A percentile compares a stretch with the other conserved stretches of the same genome.
These are phyloP conservation scores for Fagopyrum homotropicum DNA, from an alignment of 148 eudicot genomes.

Conservation along the genomic window DNA sequence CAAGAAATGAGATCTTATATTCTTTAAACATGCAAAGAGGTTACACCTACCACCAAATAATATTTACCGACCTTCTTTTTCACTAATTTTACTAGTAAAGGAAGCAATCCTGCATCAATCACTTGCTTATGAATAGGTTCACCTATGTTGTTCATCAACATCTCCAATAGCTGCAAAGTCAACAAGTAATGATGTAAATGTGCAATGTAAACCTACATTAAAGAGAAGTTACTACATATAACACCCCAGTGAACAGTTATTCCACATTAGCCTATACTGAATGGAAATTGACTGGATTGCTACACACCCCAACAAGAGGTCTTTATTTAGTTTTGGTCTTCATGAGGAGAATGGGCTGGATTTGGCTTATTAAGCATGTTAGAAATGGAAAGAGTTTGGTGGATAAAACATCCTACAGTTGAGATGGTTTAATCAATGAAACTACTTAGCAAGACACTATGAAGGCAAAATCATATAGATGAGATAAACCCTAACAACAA, in stretches of 20 bases:
- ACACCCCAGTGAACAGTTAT: background rate
- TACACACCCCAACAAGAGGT: no score
- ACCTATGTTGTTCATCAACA: conserved; percentile 93
- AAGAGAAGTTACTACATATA: no score
- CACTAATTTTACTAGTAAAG: conserved; percentile 75
- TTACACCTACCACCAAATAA: no score
- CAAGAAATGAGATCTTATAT: conserved; percentile 14
- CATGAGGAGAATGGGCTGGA: no score
- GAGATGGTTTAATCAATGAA: background rate
- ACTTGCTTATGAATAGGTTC: conserved; percentile 89
- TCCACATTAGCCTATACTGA: background rate
- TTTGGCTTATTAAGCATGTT: background rate
- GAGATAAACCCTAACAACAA: background rate
- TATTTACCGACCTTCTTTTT: conserved; percentile 68
- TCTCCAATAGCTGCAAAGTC: conserved; percentile 69
- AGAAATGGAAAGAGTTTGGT: background rate
- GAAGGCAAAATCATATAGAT: background rate
- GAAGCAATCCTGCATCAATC: conserved; percentile 73
- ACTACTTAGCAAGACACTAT: background rate
- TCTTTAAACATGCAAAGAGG: background rate
- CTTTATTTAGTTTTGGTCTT: no score
- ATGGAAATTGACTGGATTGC: background rate
- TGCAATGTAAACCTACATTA: background rate
- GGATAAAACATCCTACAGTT: background rate
- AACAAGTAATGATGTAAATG: background rate